Conservation (phyloP, 2,329 filamentous ascomycete species). For the Truncatella angustata region DNA sequence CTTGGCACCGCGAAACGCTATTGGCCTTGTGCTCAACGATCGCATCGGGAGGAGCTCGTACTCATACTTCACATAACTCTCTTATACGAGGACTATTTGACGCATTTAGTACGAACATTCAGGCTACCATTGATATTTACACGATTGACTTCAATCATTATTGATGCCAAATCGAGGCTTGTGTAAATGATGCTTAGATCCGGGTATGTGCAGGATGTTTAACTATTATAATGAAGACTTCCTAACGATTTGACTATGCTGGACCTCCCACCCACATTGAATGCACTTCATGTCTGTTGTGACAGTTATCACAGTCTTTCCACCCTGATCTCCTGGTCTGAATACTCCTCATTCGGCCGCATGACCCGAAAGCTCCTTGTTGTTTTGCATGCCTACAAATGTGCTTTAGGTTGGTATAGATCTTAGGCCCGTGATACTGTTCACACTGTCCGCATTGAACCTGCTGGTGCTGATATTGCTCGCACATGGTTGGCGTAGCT, state of each 20-base stretch:
- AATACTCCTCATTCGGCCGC: background rate
- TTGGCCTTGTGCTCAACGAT: no score
- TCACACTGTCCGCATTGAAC: conserved; percentile 9
- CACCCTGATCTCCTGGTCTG: background rate
- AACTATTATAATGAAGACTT: background rate
- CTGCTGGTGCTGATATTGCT: conserved; percentile 6
- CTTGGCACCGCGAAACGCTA: no score
- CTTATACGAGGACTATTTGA: no score
- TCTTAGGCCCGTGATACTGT: background rate
- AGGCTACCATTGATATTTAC: no score
- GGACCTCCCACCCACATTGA: background rate
- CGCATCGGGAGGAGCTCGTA: no score
- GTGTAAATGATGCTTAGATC: no score
- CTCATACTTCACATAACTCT: no score
- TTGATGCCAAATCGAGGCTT: no score
- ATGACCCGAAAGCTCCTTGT: conserved; percentile 1
- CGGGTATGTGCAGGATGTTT: no score
- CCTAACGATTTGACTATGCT: background rate
- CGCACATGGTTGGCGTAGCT: conserved; percentile 7
- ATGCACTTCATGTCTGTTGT: background rate
- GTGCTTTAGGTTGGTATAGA: conserved; percentile 4
- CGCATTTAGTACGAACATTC: no score
- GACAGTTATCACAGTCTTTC: background rate
- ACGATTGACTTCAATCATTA: no score
- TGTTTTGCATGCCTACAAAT: background rate